Evolutionary conservation across 2,329 filamentous ascomycete genomes (phyloP), one percentile per base, ranked within the genome.

Genomic region (Amphichorda felina): DNA sequence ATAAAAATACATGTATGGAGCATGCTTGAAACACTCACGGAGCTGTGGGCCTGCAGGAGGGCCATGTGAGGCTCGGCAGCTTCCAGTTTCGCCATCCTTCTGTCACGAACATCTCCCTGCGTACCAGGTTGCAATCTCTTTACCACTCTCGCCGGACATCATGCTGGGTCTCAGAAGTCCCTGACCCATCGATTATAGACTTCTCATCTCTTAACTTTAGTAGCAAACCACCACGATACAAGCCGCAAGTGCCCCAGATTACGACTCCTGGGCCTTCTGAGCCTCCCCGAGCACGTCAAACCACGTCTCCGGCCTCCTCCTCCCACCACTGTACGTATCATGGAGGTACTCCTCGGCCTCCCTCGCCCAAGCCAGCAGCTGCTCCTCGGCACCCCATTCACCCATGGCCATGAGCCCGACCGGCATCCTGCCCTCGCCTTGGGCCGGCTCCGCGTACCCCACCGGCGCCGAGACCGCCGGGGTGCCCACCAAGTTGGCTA

Each of bases 401-500:
- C 63, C 75, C 59, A 75, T 71, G 1, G 71, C 77, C 68, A 79
- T 68, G 41, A 82, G 46, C 5, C 75, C 71, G 16, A 82, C 57
- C 0, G 76, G 72, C 36, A 82, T 43, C 45, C 62, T 68, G 0
- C 80, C 81, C 38, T 66, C 59, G 2, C 72, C 75, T 44, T 70
- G 61, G 5, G 60, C 57, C 0, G 70, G 64, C 18, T 73, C 61
- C 4, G 64, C 69, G 57, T 87, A 94, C 1, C 84, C 87, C 9
- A 83, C 76, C 0, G 88, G 86, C 25, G 75, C 76, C 31, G 66
- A 76, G 10, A 93, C 71, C 1, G 83, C 76, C 1, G 88, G 88
- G 33, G 79, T 78, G 0, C 88, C 88, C 0, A 69, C 75, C 46
- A 86, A 79, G 56, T 95, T 95, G 6, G 87, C 82, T 25, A 94